Percentiles rank a stretch among this genome's conserved stretches.
Conservation (phyloP, 139 green algal species). For the Axilococcus clingmanii region DNA sequence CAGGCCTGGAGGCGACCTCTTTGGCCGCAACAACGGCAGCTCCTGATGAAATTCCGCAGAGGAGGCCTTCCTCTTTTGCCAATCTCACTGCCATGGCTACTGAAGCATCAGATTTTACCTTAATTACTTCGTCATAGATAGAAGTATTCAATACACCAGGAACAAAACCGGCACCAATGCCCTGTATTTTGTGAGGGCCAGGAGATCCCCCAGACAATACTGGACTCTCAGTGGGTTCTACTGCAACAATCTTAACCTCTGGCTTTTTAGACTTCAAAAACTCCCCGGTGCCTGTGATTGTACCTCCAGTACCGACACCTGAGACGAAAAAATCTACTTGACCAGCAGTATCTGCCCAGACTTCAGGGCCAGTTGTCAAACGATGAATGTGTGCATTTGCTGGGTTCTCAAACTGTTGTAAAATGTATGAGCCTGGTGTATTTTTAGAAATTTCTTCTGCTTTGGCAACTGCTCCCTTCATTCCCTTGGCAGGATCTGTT, state of each 20-base stretch:
- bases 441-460: slow-evolving; percentile 77
- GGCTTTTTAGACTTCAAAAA: slow-evolving; percentile 72
- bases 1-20: slow-evolving; percentile 38
- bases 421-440: slow-evolving; percentile 73
- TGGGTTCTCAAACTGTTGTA: slow-evolving; percentile 99
- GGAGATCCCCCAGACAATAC: slow-evolving; percentile 45
- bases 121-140: slow-evolving; percentile 79
- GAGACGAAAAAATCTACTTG: slow-evolving; percentile 80
- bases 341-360: slow-evolving; percentile 78
- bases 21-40: slow-evolving; percentile 33
- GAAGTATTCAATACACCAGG: slow-evolving; percentile 83
- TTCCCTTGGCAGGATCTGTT: slow-evolving; percentile 52
- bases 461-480: slow-evolving; percentile 81
- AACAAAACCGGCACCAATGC: slow-evolving; percentile 84
- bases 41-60: slow-evolving; percentile 58
- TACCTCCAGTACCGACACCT: slow-evolving; percentile 86
- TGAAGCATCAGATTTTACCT: slow-evolving; percentile 57
- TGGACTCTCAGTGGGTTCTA: slow-evolving; percentile 72
- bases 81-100: slow-evolving; percentile 53
- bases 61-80: slow-evolving; percentile 56
- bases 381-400: slow-evolving; percentile 82
- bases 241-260: slow-evolving; percentile 53
- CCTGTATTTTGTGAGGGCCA: slow-evolving; percentile 92
- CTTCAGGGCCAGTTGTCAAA: slow-evolving; percentile 87
- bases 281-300: slow-evolving; percentile 66